Percentiles rank a stretch among this genome's conserved stretches.
Conservation (phyloP, 1,284 basidiomycete genomes). For the Meripilus lineatus region DNA sequence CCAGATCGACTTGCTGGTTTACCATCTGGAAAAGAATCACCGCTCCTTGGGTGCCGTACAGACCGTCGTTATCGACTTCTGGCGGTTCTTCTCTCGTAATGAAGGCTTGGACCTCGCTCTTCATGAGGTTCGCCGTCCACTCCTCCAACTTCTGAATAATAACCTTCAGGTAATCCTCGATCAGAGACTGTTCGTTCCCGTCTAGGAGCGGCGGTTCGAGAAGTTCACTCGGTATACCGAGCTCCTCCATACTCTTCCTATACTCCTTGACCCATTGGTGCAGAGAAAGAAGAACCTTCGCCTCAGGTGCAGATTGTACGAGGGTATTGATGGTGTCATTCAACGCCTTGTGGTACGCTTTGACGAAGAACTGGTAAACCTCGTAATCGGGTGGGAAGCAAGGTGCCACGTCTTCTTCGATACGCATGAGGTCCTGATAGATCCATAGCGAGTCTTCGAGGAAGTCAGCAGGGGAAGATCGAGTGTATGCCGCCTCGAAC, state of each 20-base stretch:
- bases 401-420: conserved; percentile 83
- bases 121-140: conserved; percentile 94
- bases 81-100: conserved; percentile 80
- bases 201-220: conserved; percentile 89
- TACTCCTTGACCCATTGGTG: conserved; percentile 96
- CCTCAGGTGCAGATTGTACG: conserved; percentile 77
- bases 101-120: conserved; percentile 86
- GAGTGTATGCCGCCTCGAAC: conserved; percentile 69
- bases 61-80: conserved; percentile 83
- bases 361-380: conserved; percentile 79
- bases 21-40: conserved; percentile 98
- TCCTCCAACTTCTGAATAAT: conserved; percentile 97
- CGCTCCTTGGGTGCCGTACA: conserved; percentile 90
- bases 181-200: conserved; percentile 89
- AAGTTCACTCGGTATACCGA: conserved; percentile 76
- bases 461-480: conserved; percentile 68
- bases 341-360: conserved; percentile 91
- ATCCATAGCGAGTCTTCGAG: conserved; percentile 85
- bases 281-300: conserved; percentile 80
- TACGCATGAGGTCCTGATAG: conserved; percentile 90
- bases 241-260: conserved; percentile 91
- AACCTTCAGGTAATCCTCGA: conserved; percentile 93
- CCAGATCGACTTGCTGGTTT: conserved; percentile 95
- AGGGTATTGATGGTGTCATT: conserved; percentile 73
- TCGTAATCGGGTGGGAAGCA: conserved; percentile 94